Evolutionary conservation across 495 filamentous ascomycete species (phyloP).

Genomic region (Podospora didyma): DNA sequence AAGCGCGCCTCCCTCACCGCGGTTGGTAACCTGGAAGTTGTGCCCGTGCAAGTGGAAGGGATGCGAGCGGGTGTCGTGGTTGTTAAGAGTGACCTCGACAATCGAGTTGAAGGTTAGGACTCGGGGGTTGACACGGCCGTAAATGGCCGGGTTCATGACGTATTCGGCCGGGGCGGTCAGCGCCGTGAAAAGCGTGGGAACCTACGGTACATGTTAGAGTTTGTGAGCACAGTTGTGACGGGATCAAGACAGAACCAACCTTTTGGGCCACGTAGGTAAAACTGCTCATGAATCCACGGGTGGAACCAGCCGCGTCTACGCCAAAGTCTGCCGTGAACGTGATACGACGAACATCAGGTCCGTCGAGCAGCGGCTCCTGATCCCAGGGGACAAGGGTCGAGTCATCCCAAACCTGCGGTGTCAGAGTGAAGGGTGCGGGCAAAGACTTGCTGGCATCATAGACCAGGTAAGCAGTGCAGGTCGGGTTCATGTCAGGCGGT

Average conservation of each 20-base stretch:
- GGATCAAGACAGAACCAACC: slow-evolving; percentile 55
- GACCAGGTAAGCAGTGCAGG: slow-evolving; percentile 46
- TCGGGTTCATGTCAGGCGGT: slow-evolving; percentile 5
- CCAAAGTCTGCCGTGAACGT: slow-evolving; percentile 49
- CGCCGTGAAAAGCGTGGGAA: slow-evolving; percentile 59
- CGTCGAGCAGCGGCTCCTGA: slow-evolving; percentile 6
- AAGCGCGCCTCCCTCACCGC: slow-evolving; percentile 32
- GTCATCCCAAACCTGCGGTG: slow-evolving; percentile 56
- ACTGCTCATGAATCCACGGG: slow-evolving; percentile 49
- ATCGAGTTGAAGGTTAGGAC: slow-evolving; percentile 55
- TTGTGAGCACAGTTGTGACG: slow-evolving; percentile 42
- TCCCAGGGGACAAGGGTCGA: slow-evolving; percentile 41
- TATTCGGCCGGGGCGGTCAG: slow-evolving; percentile 45
- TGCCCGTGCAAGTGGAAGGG: slow-evolving; percentile 56
- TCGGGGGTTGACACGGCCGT: slow-evolving; percentile 46
- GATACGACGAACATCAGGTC: slow-evolving; percentile 3
- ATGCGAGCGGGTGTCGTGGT: slow-evolving; percentile 52
- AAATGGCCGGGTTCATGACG: slow-evolving; percentile 45
- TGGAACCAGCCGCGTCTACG: slow-evolving; percentile 40
- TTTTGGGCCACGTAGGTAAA: slow-evolving; percentile 61
- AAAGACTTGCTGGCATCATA: slow-evolving; percentile 53
- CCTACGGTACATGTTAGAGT: slow-evolving; percentile 34
- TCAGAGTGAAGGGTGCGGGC: slow-evolving; percentile 31
- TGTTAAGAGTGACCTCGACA: slow-evolving; percentile 70
- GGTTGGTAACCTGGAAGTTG: slow-evolving; percentile 58